Conservation (phyloP, 805 yeast genomes). For the Candida corydali region DNA sequence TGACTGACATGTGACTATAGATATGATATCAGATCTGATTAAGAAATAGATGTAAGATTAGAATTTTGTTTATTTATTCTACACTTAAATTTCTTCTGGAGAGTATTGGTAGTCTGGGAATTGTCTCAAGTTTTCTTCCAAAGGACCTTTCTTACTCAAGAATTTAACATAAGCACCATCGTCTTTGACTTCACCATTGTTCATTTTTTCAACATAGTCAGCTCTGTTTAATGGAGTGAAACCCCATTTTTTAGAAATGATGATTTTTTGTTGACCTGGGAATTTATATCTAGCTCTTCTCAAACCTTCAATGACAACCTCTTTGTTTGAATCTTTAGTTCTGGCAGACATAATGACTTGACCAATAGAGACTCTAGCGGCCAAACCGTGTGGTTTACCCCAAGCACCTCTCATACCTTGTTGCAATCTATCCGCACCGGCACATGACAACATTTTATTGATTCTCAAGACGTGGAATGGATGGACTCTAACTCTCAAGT, state of each 20-base stretch:
- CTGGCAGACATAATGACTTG: slow-evolving; percentile 97
- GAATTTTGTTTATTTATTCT: too few relatives aligned
- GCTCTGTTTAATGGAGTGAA: slow-evolving; percentile 99
- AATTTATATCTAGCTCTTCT: slow-evolving; percentile 99
- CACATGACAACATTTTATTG: slow-evolving; percentile 99
- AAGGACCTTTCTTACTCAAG: slow-evolving; percentile 93
- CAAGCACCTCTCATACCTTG: slow-evolving; percentile 99
- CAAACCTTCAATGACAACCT: slow-evolving; percentile 95
- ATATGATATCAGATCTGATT: too few relatives aligned
- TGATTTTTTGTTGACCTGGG: slow-evolving; percentile 99
- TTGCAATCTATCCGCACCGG: slow-evolving; percentile 99
- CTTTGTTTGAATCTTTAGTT: slow-evolving; percentile 98
- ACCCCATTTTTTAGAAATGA: slow-evolving; percentile 99
- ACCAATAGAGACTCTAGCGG: slow-evolving; percentile 98
- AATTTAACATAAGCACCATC: slow-evolving; percentile 99
- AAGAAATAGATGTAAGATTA: too few relatives aligned
- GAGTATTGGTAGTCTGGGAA: slow-evolving; percentile 83
- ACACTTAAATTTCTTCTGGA: slow-evolving; percentile 13
- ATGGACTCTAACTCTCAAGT: slow-evolving; percentile 99
- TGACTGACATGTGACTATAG: too few relatives aligned
- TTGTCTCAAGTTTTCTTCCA: slow-evolving; percentile 84
- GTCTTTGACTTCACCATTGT: slow-evolving; percentile 97
- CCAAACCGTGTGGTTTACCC: slow-evolving; percentile 99
- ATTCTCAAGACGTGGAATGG: slow-evolving; percentile 99
- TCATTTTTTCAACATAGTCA: slow-evolving; percentile 90